phyloP scores from a whole-genome alignment of 2,329 filamentous ascomycete species.

The Aureobasidium sp. region DNA sequence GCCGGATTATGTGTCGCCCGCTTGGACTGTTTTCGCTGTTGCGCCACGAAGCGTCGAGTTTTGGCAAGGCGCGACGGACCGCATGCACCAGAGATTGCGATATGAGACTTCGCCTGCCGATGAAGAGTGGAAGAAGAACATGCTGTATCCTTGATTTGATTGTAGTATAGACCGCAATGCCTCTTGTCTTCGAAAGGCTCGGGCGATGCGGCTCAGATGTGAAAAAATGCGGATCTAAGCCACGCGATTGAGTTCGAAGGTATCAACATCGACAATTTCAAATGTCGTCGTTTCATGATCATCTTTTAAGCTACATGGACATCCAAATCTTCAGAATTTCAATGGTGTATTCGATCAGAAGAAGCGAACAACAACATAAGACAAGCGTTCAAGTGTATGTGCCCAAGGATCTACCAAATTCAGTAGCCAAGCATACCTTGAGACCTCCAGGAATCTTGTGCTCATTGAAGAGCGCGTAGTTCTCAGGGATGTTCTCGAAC shows the following conservation, averaged over 20 bases:
- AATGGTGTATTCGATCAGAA: no score
- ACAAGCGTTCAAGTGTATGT: no score
- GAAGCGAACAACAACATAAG: no score
- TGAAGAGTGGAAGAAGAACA: neutral
- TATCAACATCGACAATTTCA: no score
- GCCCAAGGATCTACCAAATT: neutral
- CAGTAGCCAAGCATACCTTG: constrained; percentile 27
- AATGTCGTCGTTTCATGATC: no score
- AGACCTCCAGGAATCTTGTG: constrained; percentile 28
- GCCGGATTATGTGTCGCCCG: neutral
- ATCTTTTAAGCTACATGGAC: no score
- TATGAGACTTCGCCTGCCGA: neutral
- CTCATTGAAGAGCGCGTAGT: constrained; percentile 22
- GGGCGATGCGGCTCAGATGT: no score
- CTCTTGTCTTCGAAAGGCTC: no score
- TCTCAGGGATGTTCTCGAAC: constrained; percentile 27
- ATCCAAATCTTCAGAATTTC: no score
- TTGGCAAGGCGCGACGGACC: neutral
- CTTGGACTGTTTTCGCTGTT: neutral
- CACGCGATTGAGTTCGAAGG: no score
- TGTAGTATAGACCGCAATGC: no score
- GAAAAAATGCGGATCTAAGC: no score
- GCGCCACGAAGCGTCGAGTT: neutral
- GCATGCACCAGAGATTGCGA: neutral
- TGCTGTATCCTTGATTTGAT: neutral